Conservation (phyloP, 768 basidiomycete species). For the Baorangia bicolor region DNA sequence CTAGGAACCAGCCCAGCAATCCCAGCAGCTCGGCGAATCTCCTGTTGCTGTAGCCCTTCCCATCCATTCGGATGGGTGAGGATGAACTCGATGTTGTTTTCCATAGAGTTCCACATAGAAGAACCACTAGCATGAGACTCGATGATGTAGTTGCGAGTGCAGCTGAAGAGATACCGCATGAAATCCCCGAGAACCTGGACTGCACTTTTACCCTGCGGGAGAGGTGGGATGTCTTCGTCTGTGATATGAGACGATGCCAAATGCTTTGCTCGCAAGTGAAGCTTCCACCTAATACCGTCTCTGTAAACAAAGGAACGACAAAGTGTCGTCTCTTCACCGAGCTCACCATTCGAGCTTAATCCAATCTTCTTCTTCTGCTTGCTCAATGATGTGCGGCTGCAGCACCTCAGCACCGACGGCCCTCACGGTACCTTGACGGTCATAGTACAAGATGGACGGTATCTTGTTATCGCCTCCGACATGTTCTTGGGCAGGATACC, state of each 20-base stretch:
- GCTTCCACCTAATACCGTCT: conserved; percentile 27
- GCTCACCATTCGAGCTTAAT: conserved; percentile 41
- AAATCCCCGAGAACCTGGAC: conserved; percentile 27
- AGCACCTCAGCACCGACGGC: no score
- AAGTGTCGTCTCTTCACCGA: no score
- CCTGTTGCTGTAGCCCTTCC: conserved; percentile 30
- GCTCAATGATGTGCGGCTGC: conserved; percentile 33
- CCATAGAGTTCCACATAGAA: conserved; percentile 24
- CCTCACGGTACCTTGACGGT: no score
- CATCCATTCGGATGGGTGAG: conserved; percentile 34
- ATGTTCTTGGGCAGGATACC: no score
- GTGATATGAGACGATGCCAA: conserved; percentile 22
- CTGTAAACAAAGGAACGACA: background rate
- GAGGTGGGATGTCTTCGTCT: conserved; percentile 22
- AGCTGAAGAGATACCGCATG: conserved; percentile 27
- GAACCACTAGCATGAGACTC: conserved; percentile 29
- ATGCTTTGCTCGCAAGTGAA: conserved; percentile 35
- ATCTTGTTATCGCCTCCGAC: no score
- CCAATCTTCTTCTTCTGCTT: conserved; percentile 39
- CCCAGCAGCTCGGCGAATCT: conserved; percentile 28
- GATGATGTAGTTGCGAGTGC: conserved; percentile 22
- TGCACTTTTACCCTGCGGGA: conserved; percentile 22
- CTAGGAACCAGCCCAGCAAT: conserved; percentile 23
- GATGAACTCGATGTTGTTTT: conserved; percentile 21
- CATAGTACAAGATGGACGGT: no score